Conservation (phyloP, 805 yeast species). For the Cyberlindnera meyerae region DNA sequence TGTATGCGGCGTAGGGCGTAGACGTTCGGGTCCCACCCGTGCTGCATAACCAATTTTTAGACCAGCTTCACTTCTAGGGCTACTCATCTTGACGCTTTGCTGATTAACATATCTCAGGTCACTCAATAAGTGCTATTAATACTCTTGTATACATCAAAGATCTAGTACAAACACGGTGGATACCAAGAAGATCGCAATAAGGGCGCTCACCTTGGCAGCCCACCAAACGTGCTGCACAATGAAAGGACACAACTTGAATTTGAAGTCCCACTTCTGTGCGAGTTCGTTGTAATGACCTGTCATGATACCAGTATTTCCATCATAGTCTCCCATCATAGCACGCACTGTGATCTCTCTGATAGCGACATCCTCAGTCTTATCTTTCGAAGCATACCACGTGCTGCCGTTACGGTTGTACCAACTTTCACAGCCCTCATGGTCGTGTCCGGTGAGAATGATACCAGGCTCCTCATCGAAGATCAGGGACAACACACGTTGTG, state of each 20-base stretch:
- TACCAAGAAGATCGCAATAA: conserved; percentile 36
- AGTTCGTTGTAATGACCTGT: conserved; percentile 59
- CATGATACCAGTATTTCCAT: conserved; percentile 82
- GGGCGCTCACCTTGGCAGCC: conserved; percentile 60
- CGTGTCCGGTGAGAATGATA: conserved; percentile 87
- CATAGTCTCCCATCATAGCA: conserved; percentile 95
- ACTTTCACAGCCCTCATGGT: conserved; percentile 88
- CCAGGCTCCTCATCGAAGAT: conserved; percentile 71
- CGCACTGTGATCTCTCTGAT: conserved; percentile 80
- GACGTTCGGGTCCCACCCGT: too few species aligned
- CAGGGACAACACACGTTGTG: conserved; percentile 65
- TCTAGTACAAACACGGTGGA: conserved; percentile 26
- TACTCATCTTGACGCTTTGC: too few species aligned
- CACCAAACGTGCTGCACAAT: conserved; percentile 93
- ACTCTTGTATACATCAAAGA: too few species aligned
- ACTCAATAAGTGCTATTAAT: too few species aligned
- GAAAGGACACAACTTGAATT: conserved; percentile 73
- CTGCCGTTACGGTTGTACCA: conserved; percentile 46
- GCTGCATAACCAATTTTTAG: conserved; percentile 4
- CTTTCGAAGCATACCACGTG: conserved; percentile 58
- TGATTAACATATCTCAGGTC: too few species aligned
- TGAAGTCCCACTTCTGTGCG: conserved; percentile 54
- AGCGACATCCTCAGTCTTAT: conserved; percentile 29
- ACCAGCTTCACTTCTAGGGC: too few species aligned
- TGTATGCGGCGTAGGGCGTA: not conserved